Evolutionary conservation across 208 protist genomes (phyloP), one percentile per base, ranked within the genome.

Genomic region (Leishmania gerbilli): DNA sequence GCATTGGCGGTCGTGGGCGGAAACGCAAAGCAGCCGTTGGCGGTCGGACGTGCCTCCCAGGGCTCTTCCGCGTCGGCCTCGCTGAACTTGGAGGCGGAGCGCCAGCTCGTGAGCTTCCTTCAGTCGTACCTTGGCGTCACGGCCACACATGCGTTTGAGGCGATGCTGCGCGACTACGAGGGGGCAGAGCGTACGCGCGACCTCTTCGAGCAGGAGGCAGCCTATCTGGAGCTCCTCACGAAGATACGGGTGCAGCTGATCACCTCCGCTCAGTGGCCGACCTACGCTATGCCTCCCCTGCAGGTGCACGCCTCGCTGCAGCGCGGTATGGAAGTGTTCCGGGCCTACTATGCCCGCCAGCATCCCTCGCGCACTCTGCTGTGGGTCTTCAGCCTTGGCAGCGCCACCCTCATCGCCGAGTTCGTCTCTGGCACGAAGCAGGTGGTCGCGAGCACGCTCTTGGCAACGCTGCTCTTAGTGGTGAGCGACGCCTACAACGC

Each of bases 101-200:
- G 85, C n/a, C 69, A 87, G 64, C 60, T 93, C n/a, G 72, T 93
- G 53, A 76, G 81, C 62, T 80, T 86, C 40, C 80, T 96, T 49
- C 89, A 90, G 82, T 62, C 76, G 45, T 64, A 83, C 76, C 75
- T 96, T 56, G 90, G 89, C 5, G 76, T 85, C 24, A 82, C 76
- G 17, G 74, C 79, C 71, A 86, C 87, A 6, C 80, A 90, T 72
- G 84, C 81, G 51, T 80, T 96, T 24, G 89, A 91, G 75, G 85
- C 85, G n/a, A 96, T 96, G 90, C 72, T 96, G 72, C 89, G 88
- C 40, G 92, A 96, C 79, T 86, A 87, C 75, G 86, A 87, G 64
- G 82, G 71, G 34, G 89, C 79, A 45, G 67, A 76, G 64, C 74
- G 58, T 74, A 82, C 76, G 31, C 74, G 77, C 19, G 81, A 81